Evolutionary conservation across 805 yeast genomes (phyloP).

Genomic region (Lachancea thermotolerans): DNA sequence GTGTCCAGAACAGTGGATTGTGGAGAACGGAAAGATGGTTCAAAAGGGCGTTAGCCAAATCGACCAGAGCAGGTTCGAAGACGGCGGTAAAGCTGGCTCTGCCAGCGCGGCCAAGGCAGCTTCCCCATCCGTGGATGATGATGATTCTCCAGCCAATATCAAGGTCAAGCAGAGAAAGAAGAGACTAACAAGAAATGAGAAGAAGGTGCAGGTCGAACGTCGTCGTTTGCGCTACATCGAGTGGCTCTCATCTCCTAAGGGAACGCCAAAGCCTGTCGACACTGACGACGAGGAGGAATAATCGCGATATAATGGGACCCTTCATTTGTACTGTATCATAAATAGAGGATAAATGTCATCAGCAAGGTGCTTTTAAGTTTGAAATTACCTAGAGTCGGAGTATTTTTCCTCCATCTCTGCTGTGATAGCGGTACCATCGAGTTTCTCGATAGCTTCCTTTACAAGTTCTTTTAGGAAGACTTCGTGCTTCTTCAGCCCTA

Average conservation of each 20-base stretch:
- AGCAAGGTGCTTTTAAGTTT: too few relatives aligned
- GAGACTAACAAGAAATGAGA: conserved; percentile 95
- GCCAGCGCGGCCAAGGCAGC: conserved; percentile 43
- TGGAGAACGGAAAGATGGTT: conserved; percentile 84
- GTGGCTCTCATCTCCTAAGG: conserved; percentile 95
- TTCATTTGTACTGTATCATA: neutral
- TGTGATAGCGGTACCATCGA: conserved; percentile 53
- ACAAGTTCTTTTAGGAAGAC: conserved; percentile 41
- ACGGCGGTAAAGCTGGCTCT: conserved; percentile 51
- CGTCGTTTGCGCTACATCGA: conserved; percentile 90
- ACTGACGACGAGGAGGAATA: conserved; percentile 79
- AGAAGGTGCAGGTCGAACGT: conserved; percentile 85
- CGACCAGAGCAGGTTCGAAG: conserved; percentile 77
- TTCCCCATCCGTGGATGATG: conserved; percentile 45
- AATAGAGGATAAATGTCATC: too few relatives aligned
- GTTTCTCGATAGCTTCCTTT: conserved; percentile 36
- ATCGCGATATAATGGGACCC: neutral
- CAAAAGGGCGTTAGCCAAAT: conserved; percentile 75
- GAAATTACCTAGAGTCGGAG: conserved; percentile 19
- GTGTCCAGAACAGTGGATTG: conserved; percentile 98
- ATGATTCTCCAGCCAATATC: conserved; percentile 92
- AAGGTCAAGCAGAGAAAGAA: conserved; percentile 89
- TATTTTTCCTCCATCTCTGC: conserved; percentile 46
- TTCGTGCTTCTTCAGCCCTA: conserved; percentile 45
- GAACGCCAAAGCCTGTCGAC: conserved; percentile 91